These are phyloP conservation scores for Trichophyton verrucosum DNA, from an alignment of 2,329 filamentous ascomycete genomes.

Conservation along the genomic window DNA sequence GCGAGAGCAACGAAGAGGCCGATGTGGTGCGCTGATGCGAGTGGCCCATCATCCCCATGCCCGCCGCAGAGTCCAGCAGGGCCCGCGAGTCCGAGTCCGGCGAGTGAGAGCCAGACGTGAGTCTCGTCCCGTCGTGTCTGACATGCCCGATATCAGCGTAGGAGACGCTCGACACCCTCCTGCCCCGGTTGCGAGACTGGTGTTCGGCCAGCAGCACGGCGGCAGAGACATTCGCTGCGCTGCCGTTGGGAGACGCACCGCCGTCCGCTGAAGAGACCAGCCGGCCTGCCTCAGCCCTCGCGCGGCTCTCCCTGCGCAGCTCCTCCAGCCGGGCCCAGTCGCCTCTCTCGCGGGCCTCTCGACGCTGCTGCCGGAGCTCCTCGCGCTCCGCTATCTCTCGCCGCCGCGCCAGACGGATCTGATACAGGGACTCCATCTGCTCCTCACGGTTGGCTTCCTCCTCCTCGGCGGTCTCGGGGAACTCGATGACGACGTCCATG, in stretches of 20 bases:
- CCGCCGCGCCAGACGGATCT: constrained; percentile 68
- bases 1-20: constrained; percentile 26
- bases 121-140: constrained; percentile 38
- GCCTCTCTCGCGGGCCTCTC: constrained; percentile 59
- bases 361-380: constrained; percentile 54
- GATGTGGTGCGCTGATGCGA: constrained; percentile 21
- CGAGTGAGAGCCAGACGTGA: constrained; percentile 35
- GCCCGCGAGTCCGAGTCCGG: constrained; percentile 37
- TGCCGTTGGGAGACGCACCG: constrained; percentile 23
- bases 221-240: constrained; percentile 23
- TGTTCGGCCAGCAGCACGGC: constrained; percentile 33
- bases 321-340: constrained; percentile 58
- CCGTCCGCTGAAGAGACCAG: constrained; percentile 7
- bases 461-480: constrained; percentile 66
- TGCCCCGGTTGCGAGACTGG: constrained; percentile 32
- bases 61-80: constrained; percentile 29
- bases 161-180: constrained; percentile 36
- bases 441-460: constrained; percentile 68
- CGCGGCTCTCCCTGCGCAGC: constrained; percentile 45
- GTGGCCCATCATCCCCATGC: constrained; percentile 17
- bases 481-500: constrained; percentile 80
- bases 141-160: constrained; percentile 38
- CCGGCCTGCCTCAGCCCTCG: constrained; percentile 34
- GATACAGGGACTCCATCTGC: constrained; percentile 87
- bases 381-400: constrained; percentile 66